phyloP scores from a whole-genome alignment of 257 asterid species.

The Voacanga thouarsii region DNA sequence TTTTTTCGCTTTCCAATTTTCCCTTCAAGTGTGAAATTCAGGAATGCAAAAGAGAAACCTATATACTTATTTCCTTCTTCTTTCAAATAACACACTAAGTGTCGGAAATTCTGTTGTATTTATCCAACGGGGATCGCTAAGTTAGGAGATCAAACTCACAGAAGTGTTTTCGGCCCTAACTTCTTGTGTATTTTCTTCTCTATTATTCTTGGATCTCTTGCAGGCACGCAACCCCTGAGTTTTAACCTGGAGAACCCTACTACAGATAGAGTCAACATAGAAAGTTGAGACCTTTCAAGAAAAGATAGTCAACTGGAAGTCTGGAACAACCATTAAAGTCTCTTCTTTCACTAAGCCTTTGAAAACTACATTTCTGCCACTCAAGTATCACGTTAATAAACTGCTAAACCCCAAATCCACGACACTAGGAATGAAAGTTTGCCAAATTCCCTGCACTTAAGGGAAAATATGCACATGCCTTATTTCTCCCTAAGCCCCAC shows the following conservation, averaged over 20 bases:
- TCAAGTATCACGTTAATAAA: background rate
- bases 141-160: background rate
- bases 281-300: background rate
- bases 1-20: background rate
- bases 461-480: background rate
- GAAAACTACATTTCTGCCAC: background rate
- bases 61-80: background rate
- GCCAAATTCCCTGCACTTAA: background rate
- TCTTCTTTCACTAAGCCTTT: background rate
- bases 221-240: background rate
- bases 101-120: background rate
- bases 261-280: background rate
- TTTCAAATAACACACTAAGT: background rate
- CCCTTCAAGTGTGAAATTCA: background rate
- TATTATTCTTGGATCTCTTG: background rate
- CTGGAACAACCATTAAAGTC: background rate
- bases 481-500: too few species aligned
- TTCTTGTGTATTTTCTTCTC: background rate
- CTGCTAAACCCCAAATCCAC: background rate
- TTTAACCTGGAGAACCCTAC: background rate
- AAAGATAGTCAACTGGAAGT: background rate
- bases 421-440: background rate
- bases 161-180: background rate
- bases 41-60: background rate
- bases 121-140: background rate